These are phyloP conservation scores for Kuraishia piskuri DNA, from an alignment of 805 yeast genomes.

Conservation along the genomic window DNA sequence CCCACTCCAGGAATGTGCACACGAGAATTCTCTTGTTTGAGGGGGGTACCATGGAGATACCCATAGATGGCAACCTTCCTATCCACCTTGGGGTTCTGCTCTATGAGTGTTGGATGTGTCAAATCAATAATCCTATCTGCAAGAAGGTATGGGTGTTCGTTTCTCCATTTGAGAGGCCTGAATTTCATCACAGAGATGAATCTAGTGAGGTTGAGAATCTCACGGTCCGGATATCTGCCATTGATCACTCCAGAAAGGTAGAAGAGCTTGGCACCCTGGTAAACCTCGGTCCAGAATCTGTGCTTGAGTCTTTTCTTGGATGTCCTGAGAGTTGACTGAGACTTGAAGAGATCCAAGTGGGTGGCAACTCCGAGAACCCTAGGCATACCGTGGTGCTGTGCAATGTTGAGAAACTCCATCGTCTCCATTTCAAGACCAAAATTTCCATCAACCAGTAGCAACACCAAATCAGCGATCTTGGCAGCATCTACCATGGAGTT, in stretches of 20 bases:
- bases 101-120: conserved; percentile 83
- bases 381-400: conserved; percentile 99
- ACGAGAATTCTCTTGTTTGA: conserved; percentile 57
- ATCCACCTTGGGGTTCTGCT: conserved; percentile 74
- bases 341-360: conserved; percentile 88
- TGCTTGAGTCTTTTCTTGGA: conserved; percentile 87
- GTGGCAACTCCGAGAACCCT: conserved; percentile 92
- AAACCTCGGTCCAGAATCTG: conserved; percentile 98
- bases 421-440: conserved; percentile 99
- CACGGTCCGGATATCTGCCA: conserved; percentile 97
- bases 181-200: conserved; percentile 97
- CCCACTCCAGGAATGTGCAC: conserved; percentile 97
- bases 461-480: conserved; percentile 87
- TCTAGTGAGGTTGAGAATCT: conserved; percentile 81
- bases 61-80: conserved; percentile 90
- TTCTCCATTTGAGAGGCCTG: conserved; percentile 98
- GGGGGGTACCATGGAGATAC: conserved; percentile 88
- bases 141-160: conserved; percentile 90
- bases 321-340: conserved; percentile 81
- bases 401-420: conserved; percentile 93
- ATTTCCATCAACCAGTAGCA: conserved; percentile 88
- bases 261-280: conserved; percentile 94
- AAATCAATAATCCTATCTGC: conserved; percentile 87
- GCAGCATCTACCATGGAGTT: conserved; percentile 96
- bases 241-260: conserved; percentile 92